These are phyloP conservation scores for Rhizopogon parksii DNA, from an alignment of 1,284 basidiomycete genomes.

Conservation along the genomic window DNA sequence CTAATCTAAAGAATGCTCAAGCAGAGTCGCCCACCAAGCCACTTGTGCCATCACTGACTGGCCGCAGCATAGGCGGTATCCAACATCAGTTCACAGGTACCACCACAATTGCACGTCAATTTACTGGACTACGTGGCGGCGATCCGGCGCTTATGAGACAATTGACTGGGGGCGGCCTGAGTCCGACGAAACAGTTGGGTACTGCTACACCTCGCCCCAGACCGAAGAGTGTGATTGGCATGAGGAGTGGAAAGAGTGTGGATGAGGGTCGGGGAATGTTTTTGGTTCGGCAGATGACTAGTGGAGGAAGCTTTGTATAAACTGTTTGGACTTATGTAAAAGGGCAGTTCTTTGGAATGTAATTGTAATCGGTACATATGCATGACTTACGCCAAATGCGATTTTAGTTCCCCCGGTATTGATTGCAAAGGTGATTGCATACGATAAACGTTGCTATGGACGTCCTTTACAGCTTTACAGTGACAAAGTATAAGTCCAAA, in stretches of 20 bases:
- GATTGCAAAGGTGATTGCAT: no score
- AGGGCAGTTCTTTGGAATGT: not conserved
- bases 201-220: conserved; percentile 34
- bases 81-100: conserved; percentile 56
- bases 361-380: not conserved
- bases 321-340: not conserved
- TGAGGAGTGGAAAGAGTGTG: conserved; percentile 47
- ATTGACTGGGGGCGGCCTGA: conserved; percentile 59
- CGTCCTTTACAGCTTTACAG: no score
- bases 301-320: conserved; percentile 33
- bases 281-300: conserved; percentile 66
- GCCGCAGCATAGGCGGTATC: conserved; percentile 33
- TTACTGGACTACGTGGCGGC: conserved; percentile 51
- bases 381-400: no score
- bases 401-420: no score
- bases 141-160: conserved; percentile 49
- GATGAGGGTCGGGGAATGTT: conserved; percentile 63
- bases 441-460: no score
- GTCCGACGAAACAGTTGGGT: conserved; percentile 53
- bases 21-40: conserved; percentile 40
- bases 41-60: conserved; percentile 42
- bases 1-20: conserved; percentile 37
- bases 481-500: no score
- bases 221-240: conserved; percentile 60
- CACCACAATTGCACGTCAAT: conserved; percentile 67